Percentiles rank a stretch among this genome's conserved stretches.
Evolutionary conservation across 2,329 filamentous ascomycete genomes (phyloP).

Genomic region (Trichoderma sp.): DNA sequence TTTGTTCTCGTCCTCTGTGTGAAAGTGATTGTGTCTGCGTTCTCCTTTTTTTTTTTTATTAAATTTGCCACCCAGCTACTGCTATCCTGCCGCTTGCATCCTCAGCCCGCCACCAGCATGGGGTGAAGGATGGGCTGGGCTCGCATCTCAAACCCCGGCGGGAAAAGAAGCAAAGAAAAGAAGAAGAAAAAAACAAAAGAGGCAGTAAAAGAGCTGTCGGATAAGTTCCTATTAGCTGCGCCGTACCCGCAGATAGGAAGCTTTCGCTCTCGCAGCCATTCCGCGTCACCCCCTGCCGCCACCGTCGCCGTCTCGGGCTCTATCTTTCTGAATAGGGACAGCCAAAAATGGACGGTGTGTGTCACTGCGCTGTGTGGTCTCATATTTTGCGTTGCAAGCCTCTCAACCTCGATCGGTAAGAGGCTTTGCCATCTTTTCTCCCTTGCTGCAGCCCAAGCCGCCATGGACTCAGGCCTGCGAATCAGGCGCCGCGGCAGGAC

Average conservation of each 20-base stretch:
- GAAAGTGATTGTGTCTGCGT: neutral
- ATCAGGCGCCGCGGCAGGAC: conserved; percentile 15
- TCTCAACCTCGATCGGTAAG: neutral
- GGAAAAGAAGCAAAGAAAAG: neutral
- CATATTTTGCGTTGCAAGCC: conserved; percentile 4
- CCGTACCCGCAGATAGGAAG: neutral
- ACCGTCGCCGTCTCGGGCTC: neutral
- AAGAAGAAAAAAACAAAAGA: neutral
- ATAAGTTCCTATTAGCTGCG: conserved; percentile 14
- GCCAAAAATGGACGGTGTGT: conserved; percentile 11
- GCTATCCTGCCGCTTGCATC: neutral
- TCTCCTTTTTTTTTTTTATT: conserved; percentile 9
- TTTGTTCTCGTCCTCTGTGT: neutral
- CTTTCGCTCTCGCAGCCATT: neutral
- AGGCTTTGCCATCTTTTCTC: conserved; percentile 4
- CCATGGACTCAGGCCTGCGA: conserved; percentile 1
- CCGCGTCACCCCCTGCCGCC: neutral
- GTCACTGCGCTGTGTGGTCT: conserved; percentile 8
- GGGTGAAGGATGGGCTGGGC: conserved; percentile 6
- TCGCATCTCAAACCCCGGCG: neutral
- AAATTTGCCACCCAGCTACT: conserved; percentile 18
- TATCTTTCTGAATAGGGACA: neutral
- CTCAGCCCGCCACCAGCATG: neutral
- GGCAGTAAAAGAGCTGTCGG: conserved; percentile 15
- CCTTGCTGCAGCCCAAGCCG: conserved; percentile 20